A percentile compares a stretch with the other conserved stretches of the same genome.
These are phyloP conservation scores for Phialemonium atrogriseum DNA, from an alignment of 2,329 filamentous ascomycete genomes.

Conservation along the genomic window DNA sequence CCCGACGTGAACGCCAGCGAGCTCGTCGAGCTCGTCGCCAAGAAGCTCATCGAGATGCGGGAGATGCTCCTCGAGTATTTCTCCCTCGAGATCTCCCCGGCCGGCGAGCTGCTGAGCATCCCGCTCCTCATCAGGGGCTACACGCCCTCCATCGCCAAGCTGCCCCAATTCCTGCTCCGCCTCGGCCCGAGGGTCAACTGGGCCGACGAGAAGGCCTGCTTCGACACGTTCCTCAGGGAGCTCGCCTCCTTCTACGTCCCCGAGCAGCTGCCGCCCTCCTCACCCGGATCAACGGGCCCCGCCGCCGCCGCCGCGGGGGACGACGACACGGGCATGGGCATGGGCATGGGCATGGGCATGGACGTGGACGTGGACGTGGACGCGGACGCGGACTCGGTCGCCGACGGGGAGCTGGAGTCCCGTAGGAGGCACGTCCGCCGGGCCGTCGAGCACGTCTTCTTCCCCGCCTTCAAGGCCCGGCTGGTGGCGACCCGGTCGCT, in stretches of 20 bases:
- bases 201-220: constrained; percentile 77
- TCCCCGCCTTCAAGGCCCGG: constrained; percentile 78
- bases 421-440: constrained; percentile 63
- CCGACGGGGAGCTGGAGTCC: constrained; percentile 42
- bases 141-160: constrained; percentile 73
- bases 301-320: constrained; percentile 13
- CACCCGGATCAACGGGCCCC: constrained; percentile 18
- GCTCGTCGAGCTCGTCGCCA: constrained; percentile 56
- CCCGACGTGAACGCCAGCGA: constrained; percentile 51
- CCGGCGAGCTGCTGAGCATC: constrained; percentile 69
- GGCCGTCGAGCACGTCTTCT: constrained; percentile 77
- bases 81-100: constrained; percentile 68
- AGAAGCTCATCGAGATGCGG: constrained; percentile 63
- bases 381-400: constrained; percentile 39
- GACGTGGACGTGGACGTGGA: constrained; percentile 32
- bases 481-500: constrained; percentile 74
- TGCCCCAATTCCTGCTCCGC: constrained; percentile 79
- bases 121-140: constrained; percentile 87
- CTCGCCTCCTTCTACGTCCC: constrained; percentile 87
- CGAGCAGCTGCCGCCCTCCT: constrained; percentile 61
- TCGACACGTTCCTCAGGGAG: constrained; percentile 76
- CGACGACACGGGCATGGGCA: constrained; percentile 9
- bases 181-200: constrained; percentile 86
- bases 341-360: constrained; percentile 16
- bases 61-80: constrained; percentile 95